These are phyloP conservation scores for Penicillium sp. DNA, from an alignment of 2,329 filamentous ascomycete genomes.

Conservation along the genomic window DNA sequence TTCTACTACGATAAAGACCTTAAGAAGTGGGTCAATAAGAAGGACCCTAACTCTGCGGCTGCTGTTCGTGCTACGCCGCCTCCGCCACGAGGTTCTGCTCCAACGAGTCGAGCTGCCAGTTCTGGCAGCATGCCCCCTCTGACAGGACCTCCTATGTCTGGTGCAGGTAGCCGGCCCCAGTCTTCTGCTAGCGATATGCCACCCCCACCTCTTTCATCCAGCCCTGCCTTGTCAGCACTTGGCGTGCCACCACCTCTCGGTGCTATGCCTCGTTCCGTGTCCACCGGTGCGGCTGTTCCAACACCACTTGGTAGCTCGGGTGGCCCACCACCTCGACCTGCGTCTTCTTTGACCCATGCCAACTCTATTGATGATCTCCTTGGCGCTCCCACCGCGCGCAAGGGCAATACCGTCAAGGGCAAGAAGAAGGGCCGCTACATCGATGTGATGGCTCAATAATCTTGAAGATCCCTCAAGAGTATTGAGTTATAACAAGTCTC, in stretches of 20 bases:
- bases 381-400: conserved; percentile 73
- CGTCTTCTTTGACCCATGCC: conserved; percentile 86
- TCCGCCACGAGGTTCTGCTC: conserved; percentile 68
- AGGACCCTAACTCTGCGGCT: conserved; percentile 70
- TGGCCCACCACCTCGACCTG: conserved; percentile 67
- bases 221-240: conserved; percentile 40
- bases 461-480: conserved; percentile 3
- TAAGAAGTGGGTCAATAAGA: conserved; percentile 98
- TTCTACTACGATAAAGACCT: conserved; percentile 96
- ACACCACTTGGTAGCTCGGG: conserved; percentile 45
- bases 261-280: conserved; percentile 43
- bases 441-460: conserved; percentile 84
- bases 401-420: conserved; percentile 68
- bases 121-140: conserved; percentile 59
- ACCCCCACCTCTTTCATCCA: conserved; percentile 33
- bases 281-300: conserved; percentile 43
- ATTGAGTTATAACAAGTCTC: neutral
- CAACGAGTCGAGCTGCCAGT: conserved; percentile 60
- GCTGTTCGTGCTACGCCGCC: conserved; percentile 72
- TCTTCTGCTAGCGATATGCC: conserved; percentile 40
- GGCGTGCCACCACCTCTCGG: conserved; percentile 40
- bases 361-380: conserved; percentile 94
- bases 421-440: conserved; percentile 88
- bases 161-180: conserved; percentile 39
- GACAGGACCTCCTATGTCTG: conserved; percentile 31